Evolutionary conservation across 148 eudicot genomes (phyloP).

Genomic region (Gaultheria prostrata): DNA sequence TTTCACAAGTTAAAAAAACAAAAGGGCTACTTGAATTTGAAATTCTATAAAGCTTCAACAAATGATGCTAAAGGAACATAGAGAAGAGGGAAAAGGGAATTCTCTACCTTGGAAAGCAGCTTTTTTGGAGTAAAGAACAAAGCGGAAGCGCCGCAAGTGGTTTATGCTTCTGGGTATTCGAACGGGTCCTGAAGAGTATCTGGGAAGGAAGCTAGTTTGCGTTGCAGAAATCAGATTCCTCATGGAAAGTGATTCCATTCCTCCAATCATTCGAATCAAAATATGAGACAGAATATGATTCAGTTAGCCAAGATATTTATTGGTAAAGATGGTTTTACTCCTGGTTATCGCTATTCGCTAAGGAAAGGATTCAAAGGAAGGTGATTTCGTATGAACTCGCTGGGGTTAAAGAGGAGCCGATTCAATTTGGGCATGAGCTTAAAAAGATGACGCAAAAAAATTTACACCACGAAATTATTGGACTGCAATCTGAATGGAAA

Average conservation of each 20-base stretch:
- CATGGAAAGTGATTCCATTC: constrained; percentile 33
- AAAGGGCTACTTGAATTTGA: background rate
- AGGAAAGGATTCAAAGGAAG: background rate
- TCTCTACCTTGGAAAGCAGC: constrained; percentile 32
- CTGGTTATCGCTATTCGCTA: background rate
- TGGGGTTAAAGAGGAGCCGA: background rate
- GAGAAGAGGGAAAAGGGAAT: background rate
- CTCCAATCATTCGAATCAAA: constrained; percentile 6
- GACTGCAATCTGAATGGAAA: too few relatives aligned
- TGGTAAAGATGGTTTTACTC: background rate
- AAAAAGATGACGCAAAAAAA: background rate
- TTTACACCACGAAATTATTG: too few relatives aligned
- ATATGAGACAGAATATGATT: background rate
- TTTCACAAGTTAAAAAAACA: background rate
- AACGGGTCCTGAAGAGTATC: background rate
- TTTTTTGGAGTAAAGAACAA: constrained; percentile 30
- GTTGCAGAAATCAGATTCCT: constrained; percentile 23
- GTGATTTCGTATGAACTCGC: background rate
- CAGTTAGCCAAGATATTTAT: background rate
- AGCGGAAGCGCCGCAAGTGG: constrained; percentile 16
- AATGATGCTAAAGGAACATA: background rate
- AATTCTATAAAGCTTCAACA: background rate
- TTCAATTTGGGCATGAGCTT: background rate
- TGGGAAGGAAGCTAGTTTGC: constrained; percentile 6
- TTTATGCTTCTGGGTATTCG: constrained; percentile 16